A percentile compares a stretch with the other conserved stretches of the same genome.
phyloP scores from a whole-genome alignment of 2,329 filamentous ascomycete genomes.

The Hymenoscyphus occultus region DNA sequence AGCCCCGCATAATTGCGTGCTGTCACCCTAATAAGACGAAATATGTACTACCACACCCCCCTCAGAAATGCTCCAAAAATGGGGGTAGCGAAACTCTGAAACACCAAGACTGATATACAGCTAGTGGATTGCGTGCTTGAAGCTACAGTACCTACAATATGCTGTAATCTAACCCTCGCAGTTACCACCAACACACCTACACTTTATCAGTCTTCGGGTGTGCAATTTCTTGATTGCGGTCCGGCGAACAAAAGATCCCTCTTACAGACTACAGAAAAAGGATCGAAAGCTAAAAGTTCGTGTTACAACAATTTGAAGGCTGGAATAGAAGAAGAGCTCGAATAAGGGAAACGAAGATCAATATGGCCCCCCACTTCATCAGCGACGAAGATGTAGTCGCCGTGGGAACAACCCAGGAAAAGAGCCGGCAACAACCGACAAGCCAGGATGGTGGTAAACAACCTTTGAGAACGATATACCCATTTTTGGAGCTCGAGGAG shows the following conservation, averaged over 20 bases:
- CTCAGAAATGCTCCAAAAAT: neutral
- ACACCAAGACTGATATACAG: neutral
- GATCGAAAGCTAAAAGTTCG: too few relatives aligned
- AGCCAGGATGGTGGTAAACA: neutral
- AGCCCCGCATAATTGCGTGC: neutral
- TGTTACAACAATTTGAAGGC: too few relatives aligned
- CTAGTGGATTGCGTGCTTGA: neutral
- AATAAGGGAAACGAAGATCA: neutral
- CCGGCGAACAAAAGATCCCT: too few relatives aligned
- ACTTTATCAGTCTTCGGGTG: too few relatives aligned
- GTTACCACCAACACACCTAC: too few relatives aligned
- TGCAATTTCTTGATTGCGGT: too few relatives aligned
- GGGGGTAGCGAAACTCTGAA: neutral
- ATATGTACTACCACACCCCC: neutral
- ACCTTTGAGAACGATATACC: neutral
- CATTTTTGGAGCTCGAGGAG: constrained; percentile 36
- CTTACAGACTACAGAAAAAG: too few relatives aligned
- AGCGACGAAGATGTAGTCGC: neutral
- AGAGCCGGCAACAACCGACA: neutral
- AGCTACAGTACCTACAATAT: too few relatives aligned
- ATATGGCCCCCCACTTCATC: neutral
- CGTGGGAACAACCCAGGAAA: neutral
- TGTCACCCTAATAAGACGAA: neutral
- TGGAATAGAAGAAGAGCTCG: too few relatives aligned
- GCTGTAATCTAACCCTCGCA: too few relatives aligned